phyloP scores from a whole-genome alignment of 2,329 filamentous ascomycete genomes.

The Juglanconis oblonga region DNA sequence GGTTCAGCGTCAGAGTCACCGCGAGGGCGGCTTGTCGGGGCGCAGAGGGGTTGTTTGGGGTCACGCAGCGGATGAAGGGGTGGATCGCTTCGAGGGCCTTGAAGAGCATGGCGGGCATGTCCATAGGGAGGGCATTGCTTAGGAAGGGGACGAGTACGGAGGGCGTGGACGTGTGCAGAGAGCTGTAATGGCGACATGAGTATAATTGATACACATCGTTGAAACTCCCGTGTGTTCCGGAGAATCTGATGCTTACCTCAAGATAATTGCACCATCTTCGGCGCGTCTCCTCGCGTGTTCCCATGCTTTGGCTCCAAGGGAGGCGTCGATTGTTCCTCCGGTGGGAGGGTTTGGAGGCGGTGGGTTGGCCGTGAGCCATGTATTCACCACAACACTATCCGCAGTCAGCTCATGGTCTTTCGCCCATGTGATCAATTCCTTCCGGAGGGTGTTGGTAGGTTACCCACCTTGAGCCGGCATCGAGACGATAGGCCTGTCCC shows the following conservation, averaged over 20 bases:
- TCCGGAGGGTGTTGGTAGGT: no score
- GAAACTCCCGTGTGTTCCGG: not conserved
- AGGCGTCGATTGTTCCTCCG: slow-evolving; percentile 77
- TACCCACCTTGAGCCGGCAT: slow-evolving; percentile 64
- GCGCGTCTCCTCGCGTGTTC: slow-evolving; percentile 92
- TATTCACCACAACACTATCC: slow-evolving; percentile 83
- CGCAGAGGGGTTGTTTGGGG: slow-evolving; percentile 83
- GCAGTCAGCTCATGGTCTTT: not conserved
- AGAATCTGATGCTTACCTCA: slow-evolving; percentile 61
- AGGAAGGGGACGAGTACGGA: slow-evolving; percentile 82
- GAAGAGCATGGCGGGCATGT: slow-evolving; percentile 71
- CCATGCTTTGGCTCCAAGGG: slow-evolving; percentile 81
- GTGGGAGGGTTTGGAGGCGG: slow-evolving; percentile 64
- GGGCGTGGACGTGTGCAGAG: slow-evolving; percentile 83
- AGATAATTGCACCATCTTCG: slow-evolving; percentile 88
- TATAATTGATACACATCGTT: not conserved
- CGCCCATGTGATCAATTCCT: not conserved
- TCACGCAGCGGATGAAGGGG: slow-evolving; percentile 84
- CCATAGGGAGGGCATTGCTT: slow-evolving; percentile 68
- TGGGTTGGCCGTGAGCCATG: slow-evolving; percentile 81
- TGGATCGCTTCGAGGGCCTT: slow-evolving; percentile 77
- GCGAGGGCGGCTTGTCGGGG: slow-evolving; percentile 78
- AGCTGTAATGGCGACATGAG: slow-evolving; percentile 49
- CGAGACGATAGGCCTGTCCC: slow-evolving; percentile 78
- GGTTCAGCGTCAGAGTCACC: slow-evolving; percentile 75